Base-by-base conservation (phyloP, 129 eudicot genomes). In the Ambrosia trifida region DNA sequence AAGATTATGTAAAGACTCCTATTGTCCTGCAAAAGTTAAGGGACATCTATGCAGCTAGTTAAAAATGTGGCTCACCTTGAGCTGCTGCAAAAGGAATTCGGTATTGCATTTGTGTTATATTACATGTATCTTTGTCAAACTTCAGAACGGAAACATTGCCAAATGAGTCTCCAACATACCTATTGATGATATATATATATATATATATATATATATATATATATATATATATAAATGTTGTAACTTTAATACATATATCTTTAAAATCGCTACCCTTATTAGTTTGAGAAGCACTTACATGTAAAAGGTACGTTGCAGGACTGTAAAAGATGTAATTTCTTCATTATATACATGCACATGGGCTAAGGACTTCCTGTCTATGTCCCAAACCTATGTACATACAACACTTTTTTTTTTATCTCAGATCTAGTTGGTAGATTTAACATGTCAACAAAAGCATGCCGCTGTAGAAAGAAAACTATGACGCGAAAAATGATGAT, bases 141-240 rank as follows among this genome's bases (percentile, higher is more conserved):
- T 82, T 86, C 81, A 80, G 72, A 78, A 95, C 89, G 2, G 94
- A 78, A 77, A 95, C 83, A 81, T 81, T 75, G 35, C 99, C 99
- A 75, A 52, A 20, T 13, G 85, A 81, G 73, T 95, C 97, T 83
- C 99, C 99, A 67, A 88, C 76, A 82, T 87, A 95, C 86, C 99
- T 95, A 85, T 31, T 68, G 71, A 63, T 44, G 77, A 17, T 67
- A 70, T 7, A 46, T 44, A 71, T 30, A 41, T n/a, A n/a, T n/a
- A n/a, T n/a, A n/a, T n/a, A n/a, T n/a, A n/a, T n/a, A n/a, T n/a
- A n/a, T n/a, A n/a, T n/a, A n/a, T n/a, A n/a, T n/a, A n/a, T n/a
- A n/a, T n/a, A n/a, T n/a, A 17, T 67, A 70, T 7, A 46, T 44
- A 71, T 30, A 41, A 33, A 30, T 17, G 65, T 2, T 53, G 65